Conservation (phyloP, 441 rosid genomes). For the Pelargonium exstipulatum region DNA sequence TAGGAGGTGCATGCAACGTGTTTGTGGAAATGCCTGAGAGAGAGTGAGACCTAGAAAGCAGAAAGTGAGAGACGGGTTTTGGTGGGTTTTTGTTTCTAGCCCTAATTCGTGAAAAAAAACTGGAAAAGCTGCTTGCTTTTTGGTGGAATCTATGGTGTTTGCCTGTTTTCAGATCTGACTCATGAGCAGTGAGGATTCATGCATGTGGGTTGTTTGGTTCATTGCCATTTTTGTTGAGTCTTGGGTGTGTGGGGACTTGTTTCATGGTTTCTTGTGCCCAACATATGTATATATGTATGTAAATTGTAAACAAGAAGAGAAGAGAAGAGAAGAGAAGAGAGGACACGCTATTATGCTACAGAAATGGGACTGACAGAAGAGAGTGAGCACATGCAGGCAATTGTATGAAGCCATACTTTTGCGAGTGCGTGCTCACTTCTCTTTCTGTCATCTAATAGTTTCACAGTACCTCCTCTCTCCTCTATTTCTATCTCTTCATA, state of each 20-base stretch:
- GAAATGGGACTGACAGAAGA: slow-evolving; percentile 81
- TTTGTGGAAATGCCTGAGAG: background rate
- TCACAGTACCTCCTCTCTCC: slow-evolving; percentile 24
- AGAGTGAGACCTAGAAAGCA: background rate
- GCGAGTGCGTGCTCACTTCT: slow-evolving; percentile 95
- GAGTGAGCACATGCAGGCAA: slow-evolving; percentile 97
- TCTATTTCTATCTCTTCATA: background rate
- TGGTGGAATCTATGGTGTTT: background rate
- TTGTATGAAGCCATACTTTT: slow-evolving; percentile 54
- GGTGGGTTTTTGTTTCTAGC: background rate
- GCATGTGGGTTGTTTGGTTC: too few species aligned
- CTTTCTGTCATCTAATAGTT: slow-evolving; percentile 49
- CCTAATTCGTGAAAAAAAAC: background rate
- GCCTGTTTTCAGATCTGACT: background rate
- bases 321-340: background rate
- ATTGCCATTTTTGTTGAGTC: too few species aligned
- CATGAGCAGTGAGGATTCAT: background rate
- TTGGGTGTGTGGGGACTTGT: too few species aligned
- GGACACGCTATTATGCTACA: background rate
- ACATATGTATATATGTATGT: background rate
- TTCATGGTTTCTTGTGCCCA: background rate
- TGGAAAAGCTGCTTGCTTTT: background rate
- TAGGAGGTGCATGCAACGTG: background rate
- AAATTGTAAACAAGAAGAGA: too few species aligned
- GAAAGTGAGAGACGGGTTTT: background rate